Conservation (phyloP, 2,329 filamentous ascomycete genomes). For the Malbranchea zuffiana region DNA sequence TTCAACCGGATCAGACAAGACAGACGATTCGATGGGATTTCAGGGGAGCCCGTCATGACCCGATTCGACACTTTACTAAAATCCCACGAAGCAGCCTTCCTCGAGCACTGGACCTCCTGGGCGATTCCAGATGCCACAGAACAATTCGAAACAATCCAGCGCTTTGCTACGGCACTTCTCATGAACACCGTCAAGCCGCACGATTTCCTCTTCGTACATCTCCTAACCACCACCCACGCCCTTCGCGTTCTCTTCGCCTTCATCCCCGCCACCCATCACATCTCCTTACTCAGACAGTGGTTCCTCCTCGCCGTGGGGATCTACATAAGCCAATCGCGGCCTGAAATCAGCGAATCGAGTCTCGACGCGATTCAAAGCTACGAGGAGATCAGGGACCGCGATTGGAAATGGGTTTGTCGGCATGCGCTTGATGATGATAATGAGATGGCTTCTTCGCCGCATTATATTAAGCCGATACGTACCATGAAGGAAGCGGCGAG, state of each 20-base stretch:
- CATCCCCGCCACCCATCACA: slow-evolving; percentile 61
- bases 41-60: slow-evolving; percentile 45
- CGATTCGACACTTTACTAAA: slow-evolving; percentile 60
- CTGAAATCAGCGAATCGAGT: slow-evolving; percentile 46
- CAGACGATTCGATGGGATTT: slow-evolving; percentile 56
- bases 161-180: slow-evolving; percentile 37
- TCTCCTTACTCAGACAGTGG: slow-evolving; percentile 71
- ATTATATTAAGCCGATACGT: slow-evolving; percentile 75
- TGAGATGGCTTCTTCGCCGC: slow-evolving; percentile 58
- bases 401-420: slow-evolving; percentile 67
- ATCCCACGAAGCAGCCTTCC: slow-evolving; percentile 55
- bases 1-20: slow-evolving; percentile 60
- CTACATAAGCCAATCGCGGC: slow-evolving; percentile 66
- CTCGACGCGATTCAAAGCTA: slow-evolving; percentile 50
- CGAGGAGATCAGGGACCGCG: slow-evolving; percentile 53
- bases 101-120: slow-evolving; percentile 93
- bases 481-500: slow-evolving; percentile 58
- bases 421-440: slow-evolving; percentile 54
- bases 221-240: slow-evolving; percentile 78
- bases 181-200: slow-evolving; percentile 45
- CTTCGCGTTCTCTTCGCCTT: slow-evolving; percentile 74
- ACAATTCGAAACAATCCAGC: slow-evolving; percentile 62
- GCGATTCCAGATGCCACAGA: slow-evolving; percentile 41
- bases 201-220: slow-evolving; percentile 72
- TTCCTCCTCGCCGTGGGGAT: slow-evolving; percentile 71